A percentile compares a stretch with the other conserved stretches of the same genome.
Evolutionary conservation across 2,329 filamentous ascomycete genomes (phyloP).

Genomic region (Sporothrix pseudoabietina): DNA sequence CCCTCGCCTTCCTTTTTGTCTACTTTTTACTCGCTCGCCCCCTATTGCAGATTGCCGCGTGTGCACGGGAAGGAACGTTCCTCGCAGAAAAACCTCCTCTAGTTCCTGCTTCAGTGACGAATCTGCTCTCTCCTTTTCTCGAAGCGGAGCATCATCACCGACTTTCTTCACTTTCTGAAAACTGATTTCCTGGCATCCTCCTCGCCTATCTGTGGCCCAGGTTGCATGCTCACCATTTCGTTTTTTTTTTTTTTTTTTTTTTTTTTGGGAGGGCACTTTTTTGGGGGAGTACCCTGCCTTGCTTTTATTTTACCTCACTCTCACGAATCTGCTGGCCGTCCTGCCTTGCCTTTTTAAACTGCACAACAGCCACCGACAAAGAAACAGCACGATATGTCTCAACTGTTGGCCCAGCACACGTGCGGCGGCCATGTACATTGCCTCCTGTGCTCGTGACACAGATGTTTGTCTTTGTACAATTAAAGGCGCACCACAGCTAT

Average conservation of each 20-base stretch:
- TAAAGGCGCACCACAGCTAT: background rate
- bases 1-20: slow-evolving; percentile 1
- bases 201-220: background rate
- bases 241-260: background rate
- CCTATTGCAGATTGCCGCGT: background rate
- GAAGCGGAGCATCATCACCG: background rate
- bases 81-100: background rate
- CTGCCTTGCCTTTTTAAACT: background rate
- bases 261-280: too few relatives aligned
- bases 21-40: background rate
- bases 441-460: background rate
- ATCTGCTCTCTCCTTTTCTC: background rate
- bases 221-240: background rate
- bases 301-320: background rate
- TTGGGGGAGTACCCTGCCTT: background rate
- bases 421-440: background rate
- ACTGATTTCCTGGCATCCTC: background rate
- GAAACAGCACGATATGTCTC: slow-evolving; percentile 1
- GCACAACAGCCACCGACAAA: background rate
- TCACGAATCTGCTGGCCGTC: background rate
- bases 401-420: background rate
- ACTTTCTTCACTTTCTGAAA: background rate
- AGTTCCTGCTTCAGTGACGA: background rate
- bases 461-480: background rate
- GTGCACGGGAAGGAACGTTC: slow-evolving; percentile 12